A percentile compares a stretch with the other conserved stretches of the same genome.
Evolutionary conservation across 345 rosid genomes (phyloP).

Genomic region (Moricandia arvensis): DNA sequence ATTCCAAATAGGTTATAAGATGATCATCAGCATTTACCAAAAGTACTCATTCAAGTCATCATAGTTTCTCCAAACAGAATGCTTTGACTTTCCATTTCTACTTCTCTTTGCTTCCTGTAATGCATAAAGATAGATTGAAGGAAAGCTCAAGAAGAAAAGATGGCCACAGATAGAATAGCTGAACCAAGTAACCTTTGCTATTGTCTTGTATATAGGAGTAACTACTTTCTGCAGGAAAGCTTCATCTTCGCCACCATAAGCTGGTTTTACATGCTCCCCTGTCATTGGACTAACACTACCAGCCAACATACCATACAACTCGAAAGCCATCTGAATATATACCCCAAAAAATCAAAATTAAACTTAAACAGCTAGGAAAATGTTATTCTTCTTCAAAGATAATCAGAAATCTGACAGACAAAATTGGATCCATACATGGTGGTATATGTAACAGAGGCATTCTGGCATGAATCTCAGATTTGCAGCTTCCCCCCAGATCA

Average conservation of each 20-base stretch:
- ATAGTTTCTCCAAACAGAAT: slow-evolving; percentile 77
- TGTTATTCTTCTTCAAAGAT: neutral
- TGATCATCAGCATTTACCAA: slow-evolving; percentile 44
- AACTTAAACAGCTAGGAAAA: neutral
- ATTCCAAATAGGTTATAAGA: slow-evolving; percentile 14
- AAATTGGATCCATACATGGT: slow-evolving; percentile 56
- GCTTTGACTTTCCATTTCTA: slow-evolving; percentile 61
- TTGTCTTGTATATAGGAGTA: slow-evolving; percentile 56
- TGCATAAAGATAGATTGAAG: slow-evolving; percentile 15
- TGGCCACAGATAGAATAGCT: neutral
- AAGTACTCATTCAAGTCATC: slow-evolving; percentile 72
- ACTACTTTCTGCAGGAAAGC: slow-evolving; percentile 67
- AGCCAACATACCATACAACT: slow-evolving; percentile 63
- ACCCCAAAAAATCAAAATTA: neutral
- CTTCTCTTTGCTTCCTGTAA: slow-evolving; percentile 66
- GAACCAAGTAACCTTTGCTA: slow-evolving; percentile 46
- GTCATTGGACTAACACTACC: slow-evolving; percentile 62
- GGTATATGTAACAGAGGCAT: slow-evolving; percentile 86
- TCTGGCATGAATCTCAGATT: slow-evolving; percentile 96
- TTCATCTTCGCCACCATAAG: slow-evolving; percentile 65
- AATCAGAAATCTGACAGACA: neutral
- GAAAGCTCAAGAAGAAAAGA: slow-evolving; percentile 11
- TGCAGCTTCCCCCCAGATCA: slow-evolving; percentile 98
- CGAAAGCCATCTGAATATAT: slow-evolving; percentile 37
- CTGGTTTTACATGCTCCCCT: slow-evolving; percentile 65